A percentile compares a stretch with the other conserved stretches of the same genome.
These are phyloP conservation scores for Xylaria castorea DNA, from an alignment of 495 filamentous ascomycete species.

Conservation along the genomic window DNA sequence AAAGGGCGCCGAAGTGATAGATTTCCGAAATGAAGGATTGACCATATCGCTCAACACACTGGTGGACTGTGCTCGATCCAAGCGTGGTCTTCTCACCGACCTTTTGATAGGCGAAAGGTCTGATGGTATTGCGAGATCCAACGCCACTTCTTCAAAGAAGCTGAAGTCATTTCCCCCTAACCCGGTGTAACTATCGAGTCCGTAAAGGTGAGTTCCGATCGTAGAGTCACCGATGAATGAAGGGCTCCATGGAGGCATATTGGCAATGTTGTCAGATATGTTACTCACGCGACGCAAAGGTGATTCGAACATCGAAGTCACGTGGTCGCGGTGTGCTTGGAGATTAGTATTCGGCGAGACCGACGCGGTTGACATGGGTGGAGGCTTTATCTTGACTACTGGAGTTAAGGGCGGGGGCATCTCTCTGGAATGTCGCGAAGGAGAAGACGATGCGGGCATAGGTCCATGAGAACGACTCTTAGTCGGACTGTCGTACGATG, in stretches of 20 bases:
- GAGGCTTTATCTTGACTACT: slow-evolving; percentile 82
- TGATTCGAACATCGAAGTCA: slow-evolving; percentile 87
- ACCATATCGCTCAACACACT: slow-evolving; percentile 74
- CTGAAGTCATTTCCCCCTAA: slow-evolving; percentile 61
- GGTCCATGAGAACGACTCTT: slow-evolving; percentile 60
- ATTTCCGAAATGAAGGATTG: slow-evolving; percentile 56
- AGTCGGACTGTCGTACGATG: slow-evolving; percentile 90
- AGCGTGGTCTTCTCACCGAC: slow-evolving; percentile 66
- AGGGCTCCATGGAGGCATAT: slow-evolving; percentile 70
- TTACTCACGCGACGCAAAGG: slow-evolving; percentile 76
- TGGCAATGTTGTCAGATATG: slow-evolving; percentile 54
- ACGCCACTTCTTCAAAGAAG: slow-evolving; percentile 70
- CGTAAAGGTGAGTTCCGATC: not conserved
- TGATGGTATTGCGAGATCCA: slow-evolving; percentile 56
- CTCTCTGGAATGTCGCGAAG: slow-evolving; percentile 64
- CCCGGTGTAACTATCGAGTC: slow-evolving; percentile 10
- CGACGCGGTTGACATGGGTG: slow-evolving; percentile 80
- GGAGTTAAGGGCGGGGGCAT: slow-evolving; percentile 86
- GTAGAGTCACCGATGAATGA: slow-evolving; percentile 60
- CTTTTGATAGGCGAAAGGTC: slow-evolving; percentile 80
- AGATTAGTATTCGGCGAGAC: slow-evolving; percentile 94
- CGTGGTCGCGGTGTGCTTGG: slow-evolving; percentile 85
- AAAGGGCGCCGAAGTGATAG: slow-evolving; percentile 51
- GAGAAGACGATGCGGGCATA: slow-evolving; percentile 60
- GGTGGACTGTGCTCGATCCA: slow-evolving; percentile 63